Base-by-base conservation (phyloP, 225 moss, liverwort and hornwort genomes). In the Asterella californica region DNA sequence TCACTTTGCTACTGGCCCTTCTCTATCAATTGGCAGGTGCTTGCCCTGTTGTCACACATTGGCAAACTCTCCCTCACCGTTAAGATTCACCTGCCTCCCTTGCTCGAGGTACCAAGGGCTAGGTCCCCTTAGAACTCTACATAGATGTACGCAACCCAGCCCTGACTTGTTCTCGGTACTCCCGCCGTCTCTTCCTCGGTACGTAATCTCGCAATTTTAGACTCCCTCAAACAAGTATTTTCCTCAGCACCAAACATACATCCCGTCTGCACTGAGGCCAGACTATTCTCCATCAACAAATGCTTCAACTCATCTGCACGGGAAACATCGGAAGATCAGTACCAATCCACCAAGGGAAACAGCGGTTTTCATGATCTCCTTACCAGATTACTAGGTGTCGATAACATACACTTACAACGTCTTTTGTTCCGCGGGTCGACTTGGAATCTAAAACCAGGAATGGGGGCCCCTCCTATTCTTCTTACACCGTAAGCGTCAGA, bases 291-390 rank as follows among this genome's bases (percentile, higher is more conserved):
- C 81, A 79, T 85, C 82, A 79, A 85, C 79, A 55, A 75, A 62
- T 37, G 76, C 15, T 63, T 82, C 79, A 79, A 65, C 30, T 60
- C 81, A 82, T 79, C 85, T 85, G 85, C 78, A 74, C 17, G 38
- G 15, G 1, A 60, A 22, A 25, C n/a, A 48, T 32, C 37, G 32
- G 52, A 52, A 57, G 9, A 10, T 75, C 12, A 65, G 75, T 57
- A 34, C 53, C 33, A 74, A 30, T 33, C 30, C 32, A 24, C 5
- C 18, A 57, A 22, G 0, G 57, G 22, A 22, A 25, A 18, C 0
- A 22, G 22, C 19, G 45, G 70, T 24, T 10, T 22, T 9, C 22
- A 30, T 10, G 45, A 24, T 70, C 9, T 21, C 19, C 14, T 33
- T 15, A 65, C 65, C 65, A 4, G 15, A 71, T 27, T 11, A 7